Evolutionary conservation across 1,284 basidiomycete species (phyloP), one percentile per base, ranked within the genome.

Genomic region (Pseudozyma thailandica): DNA sequence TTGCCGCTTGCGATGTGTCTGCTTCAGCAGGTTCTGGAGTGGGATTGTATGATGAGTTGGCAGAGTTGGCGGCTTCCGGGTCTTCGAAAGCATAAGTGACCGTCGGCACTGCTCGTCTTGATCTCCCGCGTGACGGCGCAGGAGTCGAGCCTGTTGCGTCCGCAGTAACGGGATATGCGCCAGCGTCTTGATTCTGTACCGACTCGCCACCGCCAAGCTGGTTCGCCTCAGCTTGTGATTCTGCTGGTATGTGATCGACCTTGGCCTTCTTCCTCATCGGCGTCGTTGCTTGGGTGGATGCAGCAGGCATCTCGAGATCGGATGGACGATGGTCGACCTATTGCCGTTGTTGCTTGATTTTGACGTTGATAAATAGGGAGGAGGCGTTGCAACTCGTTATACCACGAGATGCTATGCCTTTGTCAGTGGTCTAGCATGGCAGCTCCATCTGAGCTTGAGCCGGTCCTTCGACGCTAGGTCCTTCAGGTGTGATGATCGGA

Each of bases 241-340:
- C 27, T 5, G 10, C 18, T 21, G 18, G 12, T 12, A n/a, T 21
- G n/a, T 37, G 23, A 15, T 44, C 49, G 18, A 54, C 35, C 45
- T 56, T 66, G 8, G 50, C 33, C 30, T 52, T 59, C 46, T 66
- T 66, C 15, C 52, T 27, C 15, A 49, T 48, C 6, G 63, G 52
- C 12, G 55, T 65, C 16, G 53, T n/a, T 16, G 44, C 35, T 33
- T 44, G 51, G 43, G 16, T 33, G n/a, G 56, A 39, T 37, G 45
- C 37, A 18, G 50, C 45, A 0, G 63, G 57, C 63, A 66, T 60
- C 15, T 39, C 35, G 18, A 18, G 12, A 21, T 23, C 8, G 39
- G 20, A 21, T 41, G 39, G 20, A 21, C 23, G 20, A 21, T n/a
- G 18, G 45, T 21, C 26, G 30, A 6, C 21, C 28, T n/a, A 35